Conservation (phyloP, 2,329 filamentous ascomycete genomes). For the Fusarium newnesense region DNA sequence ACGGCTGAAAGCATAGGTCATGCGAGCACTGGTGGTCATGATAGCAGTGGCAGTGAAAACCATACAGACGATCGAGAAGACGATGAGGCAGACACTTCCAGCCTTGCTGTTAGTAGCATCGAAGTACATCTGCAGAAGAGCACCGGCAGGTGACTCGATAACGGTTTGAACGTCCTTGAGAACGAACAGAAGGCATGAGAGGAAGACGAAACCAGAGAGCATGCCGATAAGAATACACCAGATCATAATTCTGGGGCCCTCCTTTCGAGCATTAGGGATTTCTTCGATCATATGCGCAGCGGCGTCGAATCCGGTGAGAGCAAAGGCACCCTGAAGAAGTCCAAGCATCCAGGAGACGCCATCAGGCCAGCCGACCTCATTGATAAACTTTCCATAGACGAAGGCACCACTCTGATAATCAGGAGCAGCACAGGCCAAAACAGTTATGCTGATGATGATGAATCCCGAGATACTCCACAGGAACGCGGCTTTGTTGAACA, state of each 20-base stretch:
- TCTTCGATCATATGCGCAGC: conserved; percentile 61
- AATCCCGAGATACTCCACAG: conserved; percentile 78
- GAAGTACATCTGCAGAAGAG: conserved; percentile 71
- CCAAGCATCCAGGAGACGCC: conserved; percentile 69
- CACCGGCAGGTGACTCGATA: conserved; percentile 65
- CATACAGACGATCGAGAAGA: conserved; percentile 74
- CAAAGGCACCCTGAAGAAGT: conserved; percentile 62
- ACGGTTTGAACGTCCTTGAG: conserved; percentile 67
- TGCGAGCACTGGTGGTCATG: conserved; percentile 73
- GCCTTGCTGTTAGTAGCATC: conserved; percentile 71
- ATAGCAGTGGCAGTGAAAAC: conserved; percentile 72
- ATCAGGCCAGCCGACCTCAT: conserved; percentile 75
- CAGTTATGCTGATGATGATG: conserved; percentile 74
- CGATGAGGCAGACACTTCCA: conserved; percentile 71
- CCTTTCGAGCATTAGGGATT: conserved; percentile 65
- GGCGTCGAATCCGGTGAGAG: conserved; percentile 60
- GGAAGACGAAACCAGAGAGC: conserved; percentile 68
- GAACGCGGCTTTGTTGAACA: conserved; percentile 75
- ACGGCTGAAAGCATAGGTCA: conserved; percentile 73
- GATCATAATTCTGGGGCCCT: conserved; percentile 75
- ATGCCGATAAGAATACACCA: conserved; percentile 72
- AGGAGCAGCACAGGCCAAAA: conserved; percentile 73
- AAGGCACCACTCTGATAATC: conserved; percentile 72
- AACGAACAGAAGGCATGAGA: conserved; percentile 72
- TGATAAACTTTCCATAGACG: conserved; percentile 75